Evolutionary conservation across 106 monocot species (phyloP).

Genomic region (Acorus gramineus): DNA sequence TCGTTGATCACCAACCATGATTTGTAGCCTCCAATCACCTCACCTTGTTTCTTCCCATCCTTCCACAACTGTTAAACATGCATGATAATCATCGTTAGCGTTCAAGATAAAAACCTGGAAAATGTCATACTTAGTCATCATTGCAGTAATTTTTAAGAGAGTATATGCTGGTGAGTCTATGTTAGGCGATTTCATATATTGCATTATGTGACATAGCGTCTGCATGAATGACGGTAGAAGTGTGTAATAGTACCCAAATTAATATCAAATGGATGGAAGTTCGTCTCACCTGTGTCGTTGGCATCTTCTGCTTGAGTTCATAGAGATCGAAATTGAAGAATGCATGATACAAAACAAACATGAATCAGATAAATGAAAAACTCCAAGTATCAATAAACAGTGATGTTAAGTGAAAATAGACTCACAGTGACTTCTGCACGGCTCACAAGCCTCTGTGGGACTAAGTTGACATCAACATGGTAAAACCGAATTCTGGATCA

Average conservation of each 20-base stretch:
- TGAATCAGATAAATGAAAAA: not conserved
- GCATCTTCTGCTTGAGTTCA: conserved; percentile 52
- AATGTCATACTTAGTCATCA: too few relatives aligned
- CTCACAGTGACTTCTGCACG: conserved; percentile 89
- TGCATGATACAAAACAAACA: conserved; percentile 10
- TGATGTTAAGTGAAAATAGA: not conserved
- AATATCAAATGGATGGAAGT: not conserved
- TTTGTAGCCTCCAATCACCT: conserved; percentile 67
- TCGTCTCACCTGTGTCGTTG: conserved; percentile 44
- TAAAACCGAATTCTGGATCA: conserved; percentile 69
- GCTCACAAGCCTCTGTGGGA: conserved; percentile 75
- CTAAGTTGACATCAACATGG: conserved; percentile 75
- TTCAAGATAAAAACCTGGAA: too few relatives aligned
- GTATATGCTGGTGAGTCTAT: too few relatives aligned
- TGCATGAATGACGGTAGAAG: not conserved
- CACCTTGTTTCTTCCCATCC: conserved; percentile 44
- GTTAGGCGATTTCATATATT: too few relatives aligned
- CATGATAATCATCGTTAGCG: not conserved
- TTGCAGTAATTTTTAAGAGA: too few relatives aligned
- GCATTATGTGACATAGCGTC: too few relatives aligned
- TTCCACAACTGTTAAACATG: conserved; percentile 41
- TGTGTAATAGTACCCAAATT: not conserved
- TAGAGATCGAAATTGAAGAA: conserved; percentile 4
- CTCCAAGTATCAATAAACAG: not conserved
- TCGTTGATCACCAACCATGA: conserved; percentile 72